These are phyloP conservation scores for Claviceps monticola DNA, from an alignment of 2,329 filamentous ascomycete genomes.

Conservation along the genomic window DNA sequence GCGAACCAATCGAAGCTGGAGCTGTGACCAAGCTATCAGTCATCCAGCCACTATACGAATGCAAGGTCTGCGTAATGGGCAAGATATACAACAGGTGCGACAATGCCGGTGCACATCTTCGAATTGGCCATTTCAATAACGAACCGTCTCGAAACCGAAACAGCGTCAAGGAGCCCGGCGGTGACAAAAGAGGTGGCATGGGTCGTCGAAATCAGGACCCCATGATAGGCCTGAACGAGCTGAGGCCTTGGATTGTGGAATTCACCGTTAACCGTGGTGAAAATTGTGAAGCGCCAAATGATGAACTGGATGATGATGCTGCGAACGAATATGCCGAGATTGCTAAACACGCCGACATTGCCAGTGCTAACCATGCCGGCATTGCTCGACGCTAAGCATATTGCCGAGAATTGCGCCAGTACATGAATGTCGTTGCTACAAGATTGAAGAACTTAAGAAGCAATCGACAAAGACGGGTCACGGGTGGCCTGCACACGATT, in stretches of 20 bases:
- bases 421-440: no score
- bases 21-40: slow-evolving; percentile 30
- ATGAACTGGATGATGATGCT: no score
- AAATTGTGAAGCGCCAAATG: no score
- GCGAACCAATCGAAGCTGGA: slow-evolving; percentile 33
- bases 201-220: slow-evolving; percentile 40
- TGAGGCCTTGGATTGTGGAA: slow-evolving; percentile 47
- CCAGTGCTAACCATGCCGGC: no score
- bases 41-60: slow-evolving; percentile 57
- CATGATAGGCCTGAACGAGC: slow-evolving; percentile 42
- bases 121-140: slow-evolving; percentile 75
- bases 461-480: no score
- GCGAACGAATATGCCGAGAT: no score
- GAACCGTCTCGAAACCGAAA: slow-evolving; percentile 34
- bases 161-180: slow-evolving; percentile 15
- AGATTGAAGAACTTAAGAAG: no score
- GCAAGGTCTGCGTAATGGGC: slow-evolving; percentile 63
- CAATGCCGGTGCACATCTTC: slow-evolving; percentile 82
- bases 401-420: no score
- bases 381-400: no score
- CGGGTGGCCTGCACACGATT: no score
- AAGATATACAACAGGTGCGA: slow-evolving; percentile 89
- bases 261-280: background rate
- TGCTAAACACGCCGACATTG: no score
- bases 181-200: slow-evolving; percentile 41